Base-by-base conservation (phyloP, 129 eudicot genomes). In the Logfia minima region DNA sequence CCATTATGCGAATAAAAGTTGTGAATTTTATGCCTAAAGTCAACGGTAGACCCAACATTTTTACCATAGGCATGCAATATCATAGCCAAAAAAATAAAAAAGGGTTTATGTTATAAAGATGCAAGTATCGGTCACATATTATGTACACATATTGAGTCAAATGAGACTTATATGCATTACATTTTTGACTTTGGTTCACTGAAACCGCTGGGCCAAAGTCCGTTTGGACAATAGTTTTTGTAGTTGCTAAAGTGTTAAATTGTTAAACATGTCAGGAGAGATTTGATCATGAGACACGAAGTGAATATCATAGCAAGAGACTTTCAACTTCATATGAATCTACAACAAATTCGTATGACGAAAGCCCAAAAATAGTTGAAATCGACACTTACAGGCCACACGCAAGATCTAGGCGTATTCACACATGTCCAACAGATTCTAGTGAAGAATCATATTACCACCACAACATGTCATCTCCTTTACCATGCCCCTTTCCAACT, bases 331-430 rank as follows among this genome's bases (percentile, higher is more conserved):
- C 85, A 70, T 82, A 82, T 18, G 85, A 76, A 61, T 82, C 85
- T 5, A 82, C 81, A 24, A 63, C 85, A 18, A 76, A 77, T 37
- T 77, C 86, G 29, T 82, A 76, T 2, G 98, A 93, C 1, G 92
- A 86, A 24, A 90, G 95, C 83, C 88, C 92, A 3, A 93, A 90
- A 81, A 90, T 82, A 32, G 98, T 91, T 4, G 97, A 94, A 75
- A 80, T 91, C 22, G 98, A 94, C 84, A 94, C 97, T 0, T 91
- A 68, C 74, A 83, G 71, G 82, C 87, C 93, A 8, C 83, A 78
- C 32, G 80, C 88, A 61, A 83, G 98, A 76, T 89, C 97, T 2
- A 69, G 92, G 56, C 87, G 97, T 29, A 91, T 86, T 51, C 85
- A 83, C 87, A 76, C 85, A 4, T 79, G 82, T 39, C 29, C 78